These are phyloP conservation scores for Colletotrichum trifolii DNA, from an alignment of 2,329 filamentous ascomycete genomes.

Conservation along the genomic window DNA sequence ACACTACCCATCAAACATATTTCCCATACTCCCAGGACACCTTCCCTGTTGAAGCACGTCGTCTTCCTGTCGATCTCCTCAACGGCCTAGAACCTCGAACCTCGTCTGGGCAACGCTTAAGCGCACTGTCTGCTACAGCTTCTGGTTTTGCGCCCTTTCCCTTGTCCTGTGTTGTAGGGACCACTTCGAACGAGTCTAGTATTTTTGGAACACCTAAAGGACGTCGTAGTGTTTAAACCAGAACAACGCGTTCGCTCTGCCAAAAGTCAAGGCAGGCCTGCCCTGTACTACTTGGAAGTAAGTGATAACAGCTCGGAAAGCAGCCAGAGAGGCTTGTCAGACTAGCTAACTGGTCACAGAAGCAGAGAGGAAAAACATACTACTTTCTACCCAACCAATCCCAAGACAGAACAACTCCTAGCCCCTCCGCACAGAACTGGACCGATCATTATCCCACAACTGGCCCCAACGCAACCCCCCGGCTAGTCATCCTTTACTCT, in stretches of 20 bases:
- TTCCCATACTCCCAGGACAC: too few species aligned
- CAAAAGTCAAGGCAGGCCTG: constrained; percentile 9
- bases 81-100: too few species aligned
- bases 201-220: too few species aligned
- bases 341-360: constrained; percentile 10
- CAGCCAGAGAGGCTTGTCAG: background rate
- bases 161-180: too few species aligned
- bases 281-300: constrained; percentile 7
- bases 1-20: too few species aligned
- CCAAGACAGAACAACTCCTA: background rate
- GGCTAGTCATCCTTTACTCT: background rate
- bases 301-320: background rate
- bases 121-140: too few species aligned
- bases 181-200: background rate
- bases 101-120: too few species aligned
- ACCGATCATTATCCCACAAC: constrained; percentile 11
- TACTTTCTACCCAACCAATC: background rate
- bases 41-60: too few species aligned
- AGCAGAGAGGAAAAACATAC: background rate
- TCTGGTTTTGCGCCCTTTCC: too few species aligned
- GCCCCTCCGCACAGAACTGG: constrained; percentile 21
- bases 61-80: too few species aligned
- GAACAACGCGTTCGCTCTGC: background rate
- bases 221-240: too few species aligned
- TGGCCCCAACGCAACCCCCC: too few species aligned